Percentiles rank a stretch among this genome's conserved stretches.
These are phyloP conservation scores for Argentina anserina DNA, from an alignment of 306 rosid genomes.

Conservation along the genomic window DNA sequence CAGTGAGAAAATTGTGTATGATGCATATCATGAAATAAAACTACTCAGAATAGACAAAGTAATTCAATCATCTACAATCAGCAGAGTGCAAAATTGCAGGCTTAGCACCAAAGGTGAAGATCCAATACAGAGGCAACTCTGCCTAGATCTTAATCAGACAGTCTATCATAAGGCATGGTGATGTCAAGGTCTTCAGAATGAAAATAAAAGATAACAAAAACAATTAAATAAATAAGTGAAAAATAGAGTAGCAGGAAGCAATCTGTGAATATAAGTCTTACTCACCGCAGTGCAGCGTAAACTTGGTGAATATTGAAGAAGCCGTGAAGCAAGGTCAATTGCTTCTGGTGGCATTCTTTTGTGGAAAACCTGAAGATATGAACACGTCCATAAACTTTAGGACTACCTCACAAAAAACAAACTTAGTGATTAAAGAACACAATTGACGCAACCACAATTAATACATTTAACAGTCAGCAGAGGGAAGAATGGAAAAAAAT, in stretches of 20 bases:
- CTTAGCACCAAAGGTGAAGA: conserved; percentile 4
- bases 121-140: conserved; percentile 8
- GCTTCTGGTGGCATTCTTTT: conserved; percentile 98
- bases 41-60: background rate
- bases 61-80: conserved; percentile 8
- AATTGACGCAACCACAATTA: background rate
- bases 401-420: background rate
- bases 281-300: conserved; percentile 90
- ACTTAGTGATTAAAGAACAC: background rate
- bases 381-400: conserved; percentile 20
- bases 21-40: conserved; percentile 3
- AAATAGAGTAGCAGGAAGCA: background rate
- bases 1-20: conserved; percentile 4
- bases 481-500: background rate
- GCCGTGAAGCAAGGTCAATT: conserved; percentile 94
- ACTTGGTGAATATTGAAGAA: conserved; percentile 96
- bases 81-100: conserved; percentile 10
- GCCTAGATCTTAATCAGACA: background rate
- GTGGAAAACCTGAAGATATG: conserved; percentile 69
- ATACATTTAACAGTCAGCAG: background rate
- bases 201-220: background rate
- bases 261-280: conserved; percentile 13
- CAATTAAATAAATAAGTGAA: background rate
- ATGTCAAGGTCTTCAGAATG: conserved; percentile 4
- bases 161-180: background rate